phyloP scores from a whole-genome alignment of 2,329 filamentous ascomycete genomes.

The Botrytis deweyae region DNA sequence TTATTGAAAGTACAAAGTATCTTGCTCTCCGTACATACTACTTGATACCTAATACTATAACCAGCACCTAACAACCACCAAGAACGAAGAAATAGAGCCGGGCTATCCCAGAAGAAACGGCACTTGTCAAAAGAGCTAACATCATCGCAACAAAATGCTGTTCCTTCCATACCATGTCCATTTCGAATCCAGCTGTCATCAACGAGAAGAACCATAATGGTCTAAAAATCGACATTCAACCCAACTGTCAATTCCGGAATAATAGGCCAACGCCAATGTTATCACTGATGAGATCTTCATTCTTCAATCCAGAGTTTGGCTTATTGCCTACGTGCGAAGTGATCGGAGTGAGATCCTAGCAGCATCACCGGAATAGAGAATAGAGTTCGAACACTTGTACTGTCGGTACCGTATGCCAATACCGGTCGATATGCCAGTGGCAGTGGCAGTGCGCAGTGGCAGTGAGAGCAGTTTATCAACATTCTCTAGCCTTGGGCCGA shows the following conservation, averaged over 20 bases:
- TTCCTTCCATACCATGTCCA: not conserved
- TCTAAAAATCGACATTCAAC: not conserved
- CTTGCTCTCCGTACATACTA: not conserved
- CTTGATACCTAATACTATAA: not conserved
- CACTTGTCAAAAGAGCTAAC: not conserved
- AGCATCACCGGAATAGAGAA: not conserved
- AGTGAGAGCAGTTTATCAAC: not conserved
- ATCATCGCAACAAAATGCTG: not conserved
- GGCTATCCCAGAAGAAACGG: not conserved
- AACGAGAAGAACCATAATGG: not conserved
- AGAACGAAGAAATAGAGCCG: not conserved
- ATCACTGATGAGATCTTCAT: not conserved
- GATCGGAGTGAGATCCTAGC: not conserved
- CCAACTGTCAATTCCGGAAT: not conserved
- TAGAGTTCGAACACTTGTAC: not conserved
- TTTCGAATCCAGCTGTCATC: not conserved
- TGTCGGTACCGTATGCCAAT: not conserved
- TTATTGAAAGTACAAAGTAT: not conserved
- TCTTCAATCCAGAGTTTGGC: not conserved
- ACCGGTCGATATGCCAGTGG: not conserved
- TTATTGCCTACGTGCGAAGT: not conserved
- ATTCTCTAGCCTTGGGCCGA: not conserved
- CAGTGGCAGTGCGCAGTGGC: not conserved
- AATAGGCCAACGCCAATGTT: not conserved
- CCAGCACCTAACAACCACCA: not conserved